Evolutionary conservation across 192 early-diverging fungal genomes (phyloP), one percentile per base, ranked within the genome.

Genomic region (Linnemannia schmuckeri): DNA sequence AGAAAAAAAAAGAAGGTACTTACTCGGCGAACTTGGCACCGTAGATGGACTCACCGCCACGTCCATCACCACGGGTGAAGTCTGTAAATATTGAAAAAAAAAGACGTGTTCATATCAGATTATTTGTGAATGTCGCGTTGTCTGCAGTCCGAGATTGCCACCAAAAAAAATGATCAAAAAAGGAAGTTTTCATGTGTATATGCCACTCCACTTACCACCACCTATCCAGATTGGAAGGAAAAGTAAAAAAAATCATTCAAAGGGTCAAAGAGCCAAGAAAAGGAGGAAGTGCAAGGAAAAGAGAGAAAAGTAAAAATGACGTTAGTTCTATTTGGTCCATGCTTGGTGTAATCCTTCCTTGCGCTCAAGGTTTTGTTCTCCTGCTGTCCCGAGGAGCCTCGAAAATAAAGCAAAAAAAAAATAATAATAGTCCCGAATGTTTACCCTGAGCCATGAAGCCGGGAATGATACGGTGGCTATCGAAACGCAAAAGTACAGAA

Each of bases 11-110:
- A n/a, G 38, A 24, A 44, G 41, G 54, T 49, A 86, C 90, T 78
- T 90, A 91, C 90, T 99, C 97, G 66, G 89, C 92, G 82, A 99
- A 99, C 92, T 96, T 97, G 74, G 91, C 92, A 76, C 97, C 95
- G 80, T 95, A 94, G 87, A 95, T 95, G 88, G 93, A 94, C 88
- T 96, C 93, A 76, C 95, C 95, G 70, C 95, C 94, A 79, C 93
- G 93, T 57, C 95, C 94, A 89, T 95, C 93, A 71, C 93, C 93
- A 55, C 80, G 79, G 69, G 92, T 92, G 74, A 92, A 92, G 72
- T 92, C 92, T 89, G 77, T 33, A 27, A 6, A 4, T 33, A 9
- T 47, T 15, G 46, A 46, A 8, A 40, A 22, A 44, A 35, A 44
- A 49, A 18, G 6, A 70, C 38, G 22, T 70, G 30, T 33, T 35